Conservation (phyloP, 345 rosid genomes). For the Hirschfeldia incana region DNA sequence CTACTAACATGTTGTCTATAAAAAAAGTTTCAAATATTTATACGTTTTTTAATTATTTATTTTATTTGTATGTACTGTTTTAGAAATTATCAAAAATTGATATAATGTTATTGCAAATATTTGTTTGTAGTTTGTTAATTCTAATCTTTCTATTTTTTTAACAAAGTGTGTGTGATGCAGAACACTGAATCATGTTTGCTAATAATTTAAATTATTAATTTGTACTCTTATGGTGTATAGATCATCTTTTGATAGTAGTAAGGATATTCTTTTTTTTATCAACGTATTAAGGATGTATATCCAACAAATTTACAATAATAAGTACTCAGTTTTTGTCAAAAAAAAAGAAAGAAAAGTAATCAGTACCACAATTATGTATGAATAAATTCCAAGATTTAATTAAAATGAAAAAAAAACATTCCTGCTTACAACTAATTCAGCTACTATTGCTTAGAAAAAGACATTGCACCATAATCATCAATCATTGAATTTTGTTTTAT, state of each 20-base stretch:
- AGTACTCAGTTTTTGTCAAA: too few relatives aligned
- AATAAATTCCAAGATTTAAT: not conserved
- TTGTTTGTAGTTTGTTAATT: not conserved
- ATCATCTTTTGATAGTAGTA: not conserved
- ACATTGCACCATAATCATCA: conserved; percentile 19
- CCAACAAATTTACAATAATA: not conserved
- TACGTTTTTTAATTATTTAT: too few relatives aligned
- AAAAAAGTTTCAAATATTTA: too few relatives aligned
- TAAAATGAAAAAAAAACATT: not conserved
- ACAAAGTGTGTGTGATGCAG: not conserved
- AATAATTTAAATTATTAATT: not conserved
- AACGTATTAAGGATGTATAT: not conserved
- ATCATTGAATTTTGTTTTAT: not conserved
- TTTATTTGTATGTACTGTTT: not conserved
- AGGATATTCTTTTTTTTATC: not conserved
- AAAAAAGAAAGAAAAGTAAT: not conserved
- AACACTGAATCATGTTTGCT: not conserved
- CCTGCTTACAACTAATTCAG: not conserved
- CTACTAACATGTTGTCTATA: not conserved
- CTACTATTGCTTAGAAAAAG: conserved; percentile 10
- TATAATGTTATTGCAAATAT: not conserved
- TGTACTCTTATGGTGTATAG: not conserved
- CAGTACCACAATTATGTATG: not conserved
- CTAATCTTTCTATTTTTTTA: too few relatives aligned
- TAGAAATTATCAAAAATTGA: not conserved